Evolutionary conservation across 208 protist species (phyloP), one percentile per base, ranked within the genome.

Genomic region (Trypanosoma avium): DNA sequence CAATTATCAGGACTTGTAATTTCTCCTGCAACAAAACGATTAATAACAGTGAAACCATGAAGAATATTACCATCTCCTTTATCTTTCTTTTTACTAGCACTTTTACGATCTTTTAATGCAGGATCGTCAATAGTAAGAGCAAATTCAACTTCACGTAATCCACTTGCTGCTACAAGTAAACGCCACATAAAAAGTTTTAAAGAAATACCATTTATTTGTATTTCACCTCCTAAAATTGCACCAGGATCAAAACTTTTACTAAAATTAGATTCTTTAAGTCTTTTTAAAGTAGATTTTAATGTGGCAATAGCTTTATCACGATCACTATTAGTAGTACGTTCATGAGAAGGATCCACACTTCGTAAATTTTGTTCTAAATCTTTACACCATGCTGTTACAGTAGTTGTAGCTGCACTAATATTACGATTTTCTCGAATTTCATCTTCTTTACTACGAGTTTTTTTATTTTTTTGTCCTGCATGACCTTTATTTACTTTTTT

Each of bases 131-230:
- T 32, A 4, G 79, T 78, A 48, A 84, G 79, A 48, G 82, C 84
- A 45, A 94, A 80, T 67, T 91, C 81, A 5, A 81, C 82, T 64
- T 91, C 88, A 3, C 80, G 75, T 66, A 91, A 79, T 43, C 75
- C 78, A 61, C 82, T 87, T 19, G 79, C 36, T 22, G 73, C 67
- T 13, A 94, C 88, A 27, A 94, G 71, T 8, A 88, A 55, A 36
- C 84, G 84, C 85, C 88, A 94, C 77, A 90, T 87, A 54, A 59
- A 54, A 36, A 88, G 47, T 59, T 81, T 81, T 43, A 94, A 67
- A 29, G 80, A 71, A 30, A 81, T 43, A 21, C 47, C 67, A 50
- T 45, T 59, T 36, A 61, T 45, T 13, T 47, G 59, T 36, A 65
- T 73, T 32, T 71, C 47, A 8, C 54, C 69, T n/a, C n/a, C n/a